Evolutionary conservation across 805 yeast species (phyloP).

Genomic region (Starmerella kuoi): DNA sequence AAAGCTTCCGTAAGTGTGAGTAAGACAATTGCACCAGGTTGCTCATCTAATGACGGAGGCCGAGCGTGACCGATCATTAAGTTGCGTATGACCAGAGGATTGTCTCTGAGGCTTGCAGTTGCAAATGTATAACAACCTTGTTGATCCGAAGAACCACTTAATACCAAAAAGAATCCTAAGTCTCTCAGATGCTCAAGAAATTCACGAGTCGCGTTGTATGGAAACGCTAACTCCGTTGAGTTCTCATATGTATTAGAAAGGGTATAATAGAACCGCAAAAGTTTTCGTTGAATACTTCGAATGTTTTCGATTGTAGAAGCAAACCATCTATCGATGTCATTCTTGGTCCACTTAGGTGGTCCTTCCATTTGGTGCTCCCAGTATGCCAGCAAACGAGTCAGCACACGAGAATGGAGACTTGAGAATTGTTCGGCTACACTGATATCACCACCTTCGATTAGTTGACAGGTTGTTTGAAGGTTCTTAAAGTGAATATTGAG

Average conservation of each 20-base stretch:
- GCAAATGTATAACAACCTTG: slow-evolving; percentile 51
- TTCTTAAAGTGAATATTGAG: slow-evolving; percentile 72
- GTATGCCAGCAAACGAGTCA: slow-evolving; percentile 56
- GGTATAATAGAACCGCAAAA: slow-evolving; percentile 61
- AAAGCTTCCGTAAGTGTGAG: slow-evolving; percentile 72
- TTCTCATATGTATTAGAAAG: slow-evolving; percentile 63
- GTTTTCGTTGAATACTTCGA: slow-evolving; percentile 54
- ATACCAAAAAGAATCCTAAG: slow-evolving; percentile 62
- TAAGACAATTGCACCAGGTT: slow-evolving; percentile 52
- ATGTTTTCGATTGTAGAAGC: slow-evolving; percentile 32
- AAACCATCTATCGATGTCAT: slow-evolving; percentile 42
- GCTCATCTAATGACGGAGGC: slow-evolving; percentile 17
- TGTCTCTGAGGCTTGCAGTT: slow-evolving; percentile 40
- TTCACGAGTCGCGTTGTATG: slow-evolving; percentile 29
- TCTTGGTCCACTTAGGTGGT: slow-evolving; percentile 36
- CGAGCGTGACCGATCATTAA: slow-evolving; percentile 28
- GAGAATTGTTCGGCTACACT: slow-evolving; percentile 70
- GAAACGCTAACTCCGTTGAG: slow-evolving; percentile 37
- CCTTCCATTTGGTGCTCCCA: slow-evolving; percentile 59
- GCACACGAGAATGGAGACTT: slow-evolving; percentile 50
- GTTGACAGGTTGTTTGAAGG: slow-evolving; percentile 62
- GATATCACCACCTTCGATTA: slow-evolving; percentile 67
- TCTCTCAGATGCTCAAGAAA: slow-evolving; percentile 49
- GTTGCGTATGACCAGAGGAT: slow-evolving; percentile 28
- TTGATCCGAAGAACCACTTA: slow-evolving; percentile 55